Percentiles rank a stretch among this genome's conserved stretches.
Evolutionary conservation across 2,329 filamentous ascomycete genomes (phyloP).

Genomic region (Hymenoscyphus albidus): DNA sequence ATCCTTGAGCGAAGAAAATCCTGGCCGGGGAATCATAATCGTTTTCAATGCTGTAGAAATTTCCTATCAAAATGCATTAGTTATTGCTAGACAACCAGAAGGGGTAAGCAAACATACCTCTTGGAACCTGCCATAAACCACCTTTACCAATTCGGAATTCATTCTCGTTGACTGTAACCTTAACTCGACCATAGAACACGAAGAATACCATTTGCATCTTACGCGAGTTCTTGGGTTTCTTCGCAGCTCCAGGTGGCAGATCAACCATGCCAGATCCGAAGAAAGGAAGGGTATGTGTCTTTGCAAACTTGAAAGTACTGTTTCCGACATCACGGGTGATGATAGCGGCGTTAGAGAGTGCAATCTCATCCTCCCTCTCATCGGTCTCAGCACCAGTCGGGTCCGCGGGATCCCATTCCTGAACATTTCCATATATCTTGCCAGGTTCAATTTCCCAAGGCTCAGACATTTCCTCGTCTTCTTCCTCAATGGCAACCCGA

Average conservation of each 20-base stretch:
- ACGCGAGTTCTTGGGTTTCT: constrained; percentile 85
- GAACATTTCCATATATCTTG: constrained; percentile 58
- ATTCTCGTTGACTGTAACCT: constrained; percentile 71
- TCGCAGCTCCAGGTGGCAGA: constrained; percentile 75
- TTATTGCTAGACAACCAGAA: constrained; percentile 3
- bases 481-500: constrained; percentile 24
- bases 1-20: constrained; percentile 91
- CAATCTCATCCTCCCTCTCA: constrained; percentile 53
- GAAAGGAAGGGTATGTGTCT: constrained; percentile 78
- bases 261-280: constrained; percentile 90
- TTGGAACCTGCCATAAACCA: constrained; percentile 89
- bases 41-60: constrained; percentile 89
- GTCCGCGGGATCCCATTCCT: constrained; percentile 61
- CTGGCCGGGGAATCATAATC: constrained; percentile 67
- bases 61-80: constrained; percentile 55
- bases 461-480: constrained; percentile 55
- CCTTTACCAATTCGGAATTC: constrained; percentile 81
- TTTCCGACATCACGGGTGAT: constrained; percentile 55
- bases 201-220: constrained; percentile 99
- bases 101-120: constrained; percentile 61
- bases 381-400: constrained; percentile 50
- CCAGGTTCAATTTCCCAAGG: constrained; percentile 70
- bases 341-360: constrained; percentile 46
- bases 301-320: constrained; percentile 81
- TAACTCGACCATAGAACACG: constrained; percentile 76